A percentile compares a stretch with the other conserved stretches of the same genome.
These are phyloP conservation scores for Orychophragmus violaceus DNA, from an alignment of 345 rosid species.

Conservation along the genomic window DNA sequence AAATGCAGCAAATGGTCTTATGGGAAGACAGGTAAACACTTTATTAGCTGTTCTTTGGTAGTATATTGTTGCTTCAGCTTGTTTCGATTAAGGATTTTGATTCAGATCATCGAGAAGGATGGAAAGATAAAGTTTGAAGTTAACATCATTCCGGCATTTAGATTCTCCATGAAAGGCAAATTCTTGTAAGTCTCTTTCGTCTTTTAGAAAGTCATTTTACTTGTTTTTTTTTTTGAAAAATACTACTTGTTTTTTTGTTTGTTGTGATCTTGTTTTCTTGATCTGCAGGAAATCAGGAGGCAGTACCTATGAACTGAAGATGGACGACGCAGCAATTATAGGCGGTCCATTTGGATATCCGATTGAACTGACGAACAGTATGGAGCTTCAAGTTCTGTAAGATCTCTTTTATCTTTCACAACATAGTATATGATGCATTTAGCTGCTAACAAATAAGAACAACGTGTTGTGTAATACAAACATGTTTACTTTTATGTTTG, in stretches of 20 bases:
- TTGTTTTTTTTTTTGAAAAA: background rate
- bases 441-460: background rate
- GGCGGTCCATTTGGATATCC: slow-evolving; percentile 77
- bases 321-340: slow-evolving; percentile 86
- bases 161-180: slow-evolving; percentile 79
- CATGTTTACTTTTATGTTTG: slow-evolving; percentile 7
- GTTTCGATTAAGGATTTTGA: background rate
- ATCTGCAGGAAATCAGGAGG: slow-evolving; percentile 46
- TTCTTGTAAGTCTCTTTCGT: slow-evolving; percentile 46
- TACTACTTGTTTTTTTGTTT: background rate
- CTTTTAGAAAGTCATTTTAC: background rate
- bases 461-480: background rate
- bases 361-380: slow-evolving; percentile 54
- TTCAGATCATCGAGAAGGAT: slow-evolving; percentile 54
- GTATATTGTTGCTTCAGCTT: background rate
- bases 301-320: slow-evolving; percentile 42
- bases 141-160: slow-evolving; percentile 61
- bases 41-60: background rate
- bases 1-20: slow-evolving; percentile 89
- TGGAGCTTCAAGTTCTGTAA: slow-evolving; percentile 62
- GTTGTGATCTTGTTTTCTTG: slow-evolving; percentile 6
- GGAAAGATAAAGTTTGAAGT: slow-evolving; percentile 66
- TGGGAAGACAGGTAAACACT: slow-evolving; percentile 73
- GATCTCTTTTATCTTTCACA: slow-evolving; percentile 23
- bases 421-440: background rate